Conservation (phyloP, 2,329 filamentous ascomycete genomes). For the Hirsutella thompsonii region DNA sequence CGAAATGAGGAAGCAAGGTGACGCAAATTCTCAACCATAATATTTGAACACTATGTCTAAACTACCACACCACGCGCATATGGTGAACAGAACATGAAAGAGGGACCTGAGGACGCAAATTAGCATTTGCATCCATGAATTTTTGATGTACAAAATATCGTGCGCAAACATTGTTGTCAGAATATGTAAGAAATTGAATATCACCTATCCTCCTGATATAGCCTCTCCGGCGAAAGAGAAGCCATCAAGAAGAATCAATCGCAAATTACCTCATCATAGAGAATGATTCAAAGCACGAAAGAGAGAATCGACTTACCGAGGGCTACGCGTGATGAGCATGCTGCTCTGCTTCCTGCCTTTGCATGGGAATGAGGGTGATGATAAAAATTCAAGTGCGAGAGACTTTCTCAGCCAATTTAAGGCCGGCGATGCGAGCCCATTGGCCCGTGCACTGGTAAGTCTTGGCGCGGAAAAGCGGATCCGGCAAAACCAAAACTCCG, state of each 20-base stretch:
- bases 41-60: no score
- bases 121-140: neutral
- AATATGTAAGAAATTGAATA: constrained; percentile 98
- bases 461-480: neutral
- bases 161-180: no score
- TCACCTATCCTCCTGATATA: constrained; percentile 67
- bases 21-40: no score
- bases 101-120: no score
- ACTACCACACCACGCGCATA: no score
- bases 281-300: constrained; percentile 7
- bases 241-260: constrained; percentile 83
- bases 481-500: constrained; percentile 18
- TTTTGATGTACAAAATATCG: no score
- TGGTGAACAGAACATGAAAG: no score
- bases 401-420: neutral
- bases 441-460: constrained; percentile 6
- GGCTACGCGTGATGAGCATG: neutral
- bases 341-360: neutral
- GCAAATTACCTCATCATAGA: constrained; percentile 95
- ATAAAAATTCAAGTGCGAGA: constrained; percentile 2
- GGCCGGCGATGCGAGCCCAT: neutral
- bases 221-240: constrained; percentile 76
- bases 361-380: neutral
- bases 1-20: no score
- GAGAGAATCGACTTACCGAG: constrained; percentile 14